These are phyloP conservation scores for Dipteronia dyeriana DNA, from an alignment of 345 rosid species.

Conservation along the genomic window DNA sequence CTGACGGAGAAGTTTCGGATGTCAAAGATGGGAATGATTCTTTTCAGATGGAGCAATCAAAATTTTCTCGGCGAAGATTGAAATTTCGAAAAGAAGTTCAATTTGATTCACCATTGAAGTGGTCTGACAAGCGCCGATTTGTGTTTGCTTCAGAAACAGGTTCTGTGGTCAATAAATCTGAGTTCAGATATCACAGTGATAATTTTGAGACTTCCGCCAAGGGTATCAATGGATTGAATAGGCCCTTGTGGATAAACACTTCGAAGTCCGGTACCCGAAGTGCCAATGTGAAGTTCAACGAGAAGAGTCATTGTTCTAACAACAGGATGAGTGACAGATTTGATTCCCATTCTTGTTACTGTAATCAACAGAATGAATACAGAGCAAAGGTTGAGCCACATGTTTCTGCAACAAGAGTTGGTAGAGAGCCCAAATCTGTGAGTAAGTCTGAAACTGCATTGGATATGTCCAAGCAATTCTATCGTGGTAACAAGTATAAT, in stretches of 20 bases:
- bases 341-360: slow-evolving; percentile 62
- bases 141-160: slow-evolving; percentile 51
- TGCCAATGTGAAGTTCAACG: slow-evolving; percentile 51
- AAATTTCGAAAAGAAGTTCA: slow-evolving; percentile 56
- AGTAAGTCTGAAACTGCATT: slow-evolving; percentile 50
- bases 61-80: slow-evolving; percentile 53
- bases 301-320: slow-evolving; percentile 56
- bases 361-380: slow-evolving; percentile 55
- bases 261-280: slow-evolving; percentile 51
- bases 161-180: slow-evolving; percentile 43
- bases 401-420: slow-evolving; percentile 50
- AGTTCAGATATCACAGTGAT: slow-evolving; percentile 57
- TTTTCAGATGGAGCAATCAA: slow-evolving; percentile 49
- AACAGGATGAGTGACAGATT: slow-evolving; percentile 55
- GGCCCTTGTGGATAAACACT: slow-evolving; percentile 50
- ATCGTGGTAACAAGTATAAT: slow-evolving; percentile 52
- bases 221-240: slow-evolving; percentile 49
- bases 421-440: slow-evolving; percentile 49
- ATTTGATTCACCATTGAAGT: slow-evolving; percentile 49
- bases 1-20: slow-evolving; percentile 40
- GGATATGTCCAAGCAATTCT: slow-evolving; percentile 63
- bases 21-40: slow-evolving; percentile 51
- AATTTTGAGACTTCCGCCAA: slow-evolving; percentile 51
- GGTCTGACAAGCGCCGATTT: slow-evolving; percentile 61
- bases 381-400: slow-evolving; percentile 58